Evolutionary conservation across 176 grass and related monocot species (phyloP), one percentile per base, ranked within the genome.

Genomic region (Carex myosuroides): DNA sequence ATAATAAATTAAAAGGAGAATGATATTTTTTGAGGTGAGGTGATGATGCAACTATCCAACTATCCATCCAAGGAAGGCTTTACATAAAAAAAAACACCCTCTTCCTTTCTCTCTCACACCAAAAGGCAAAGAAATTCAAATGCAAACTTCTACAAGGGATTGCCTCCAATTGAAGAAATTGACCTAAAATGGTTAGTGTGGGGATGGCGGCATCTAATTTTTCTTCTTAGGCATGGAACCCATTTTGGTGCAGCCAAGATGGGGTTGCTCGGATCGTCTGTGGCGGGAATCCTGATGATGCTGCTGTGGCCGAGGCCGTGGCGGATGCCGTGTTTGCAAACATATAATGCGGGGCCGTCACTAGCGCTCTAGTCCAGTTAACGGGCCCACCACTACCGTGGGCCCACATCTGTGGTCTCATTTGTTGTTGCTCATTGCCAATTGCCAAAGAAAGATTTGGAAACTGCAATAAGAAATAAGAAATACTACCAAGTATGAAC

Each of bases 231-330:
- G 90, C 89, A 37, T 94, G 90, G 87, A 94, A 94, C 7, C 92
- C 92, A 79, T 94, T 97, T 88, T 84, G 85, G 89, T 91, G 91
- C 82, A 87, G 84, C 95, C 91, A 91, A 81, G 70, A 68, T 60
- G 89, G 85, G 80, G 85, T 30, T 30, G 82, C 71, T 79, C 85
- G 91, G 42, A 87, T 87, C 55, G 87, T 85, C 61, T 89, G 94
- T 84, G 89, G 92, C 64, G 89, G 93, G 95, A 98, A 98, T 98
- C 95, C 91, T 98, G 95, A 98, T 98, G 95, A 98, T 95, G 95
- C 95, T 98, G 95, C 95, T 81, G 92, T 85, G 72, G 91, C 84
- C 1, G 87, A 65, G n/a, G 89, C 84, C 24, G 66, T 61, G 35
- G 52, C 70, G 24, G 84, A 73, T 54, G 87, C 7, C 20, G 90